phyloP scores from a whole-genome alignment of 2,329 filamentous ascomycete species.

The Coniella lustricola region DNA sequence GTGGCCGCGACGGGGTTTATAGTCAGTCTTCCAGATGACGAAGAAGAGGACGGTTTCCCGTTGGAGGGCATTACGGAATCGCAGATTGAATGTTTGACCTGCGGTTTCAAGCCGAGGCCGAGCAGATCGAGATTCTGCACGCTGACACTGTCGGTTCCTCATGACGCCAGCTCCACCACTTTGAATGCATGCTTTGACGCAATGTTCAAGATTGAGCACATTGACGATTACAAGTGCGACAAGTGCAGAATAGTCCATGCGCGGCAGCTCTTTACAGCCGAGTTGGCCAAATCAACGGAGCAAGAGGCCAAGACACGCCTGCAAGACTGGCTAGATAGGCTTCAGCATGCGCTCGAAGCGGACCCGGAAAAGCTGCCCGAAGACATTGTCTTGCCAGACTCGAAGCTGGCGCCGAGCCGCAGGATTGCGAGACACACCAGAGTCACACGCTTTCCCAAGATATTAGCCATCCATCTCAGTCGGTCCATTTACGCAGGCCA shows the following conservation, averaged over 20 bases:
- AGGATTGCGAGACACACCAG: slow-evolving; percentile 82
- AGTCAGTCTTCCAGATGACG: slow-evolving; percentile 25
- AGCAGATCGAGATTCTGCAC: slow-evolving; percentile 83
- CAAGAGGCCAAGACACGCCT: slow-evolving; percentile 44
- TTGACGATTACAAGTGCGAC: slow-evolving; percentile 95
- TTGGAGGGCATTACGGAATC: slow-evolving; percentile 89
- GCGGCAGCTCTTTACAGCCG: slow-evolving; percentile 53
- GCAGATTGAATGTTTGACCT: slow-evolving; percentile 89
- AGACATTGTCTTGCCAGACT: slow-evolving; percentile 67
- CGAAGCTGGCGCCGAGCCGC: slow-evolving; percentile 67
- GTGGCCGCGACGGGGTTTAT: slow-evolving; percentile 13
- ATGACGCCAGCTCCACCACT: slow-evolving; percentile 66
- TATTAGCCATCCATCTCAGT: slow-evolving; percentile 87
- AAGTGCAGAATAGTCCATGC: slow-evolving; percentile 84
- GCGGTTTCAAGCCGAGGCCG: slow-evolving; percentile 81
- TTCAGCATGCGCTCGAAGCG: slow-evolving; percentile 63
- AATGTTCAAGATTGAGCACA: slow-evolving; percentile 89
- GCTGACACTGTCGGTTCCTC: slow-evolving; percentile 84
- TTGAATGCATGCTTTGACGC: slow-evolving; percentile 87
- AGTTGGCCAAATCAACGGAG: slow-evolving; percentile 49
- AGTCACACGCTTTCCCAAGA: slow-evolving; percentile 79
- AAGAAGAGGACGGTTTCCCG: slow-evolving; percentile 69
- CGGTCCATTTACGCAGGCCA: slow-evolving; percentile 77
- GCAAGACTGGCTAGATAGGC: slow-evolving; percentile 52
- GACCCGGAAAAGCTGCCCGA: slow-evolving; percentile 74